Conservation (phyloP, 805 yeast species). For the Lipomyces spencermartinsiae region DNA sequence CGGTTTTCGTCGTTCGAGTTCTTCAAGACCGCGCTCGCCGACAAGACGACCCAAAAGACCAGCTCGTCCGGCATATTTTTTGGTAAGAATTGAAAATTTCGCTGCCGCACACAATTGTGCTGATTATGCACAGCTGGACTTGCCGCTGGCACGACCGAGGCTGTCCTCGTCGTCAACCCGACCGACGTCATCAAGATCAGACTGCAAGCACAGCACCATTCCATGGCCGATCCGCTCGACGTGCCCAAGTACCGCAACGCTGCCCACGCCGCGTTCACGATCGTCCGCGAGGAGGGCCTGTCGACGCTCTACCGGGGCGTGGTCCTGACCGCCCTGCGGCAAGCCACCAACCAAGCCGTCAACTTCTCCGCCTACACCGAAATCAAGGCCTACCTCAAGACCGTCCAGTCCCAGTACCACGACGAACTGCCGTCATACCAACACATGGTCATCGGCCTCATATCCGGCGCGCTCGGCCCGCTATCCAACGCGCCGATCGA, state of each 20-base stretch:
- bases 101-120: background rate
- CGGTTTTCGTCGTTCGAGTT: slow-evolving; percentile 93
- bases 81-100: background rate
- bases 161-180: slow-evolving; percentile 92
- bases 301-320: slow-evolving; percentile 92
- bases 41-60: slow-evolving; percentile 50
- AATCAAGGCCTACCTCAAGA: slow-evolving; percentile 72
- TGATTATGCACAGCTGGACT: slow-evolving; percentile 68
- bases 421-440: slow-evolving; percentile 89
- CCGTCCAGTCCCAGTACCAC: slow-evolving; percentile 52
- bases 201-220: slow-evolving; percentile 92
- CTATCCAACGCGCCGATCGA: slow-evolving; percentile 97
- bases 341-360: slow-evolving; percentile 98
- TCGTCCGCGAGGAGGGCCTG: slow-evolving; percentile 90
- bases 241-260: slow-evolving; percentile 91
- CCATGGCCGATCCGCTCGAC: slow-evolving; percentile 80
- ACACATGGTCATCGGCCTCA: slow-evolving; percentile 87
- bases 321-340: slow-evolving; percentile 93
- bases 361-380: slow-evolving; percentile 94
- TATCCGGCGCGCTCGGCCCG: slow-evolving; percentile 97
- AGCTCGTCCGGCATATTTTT: slow-evolving; percentile 76
- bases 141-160: slow-evolving; percentile 97
- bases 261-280: slow-evolving; percentile 83
- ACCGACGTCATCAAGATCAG: slow-evolving; percentile 97
- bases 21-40: slow-evolving; percentile 69